phyloP scores from a whole-genome alignment of 306 rosid species.

The Quercus dentata region DNA sequence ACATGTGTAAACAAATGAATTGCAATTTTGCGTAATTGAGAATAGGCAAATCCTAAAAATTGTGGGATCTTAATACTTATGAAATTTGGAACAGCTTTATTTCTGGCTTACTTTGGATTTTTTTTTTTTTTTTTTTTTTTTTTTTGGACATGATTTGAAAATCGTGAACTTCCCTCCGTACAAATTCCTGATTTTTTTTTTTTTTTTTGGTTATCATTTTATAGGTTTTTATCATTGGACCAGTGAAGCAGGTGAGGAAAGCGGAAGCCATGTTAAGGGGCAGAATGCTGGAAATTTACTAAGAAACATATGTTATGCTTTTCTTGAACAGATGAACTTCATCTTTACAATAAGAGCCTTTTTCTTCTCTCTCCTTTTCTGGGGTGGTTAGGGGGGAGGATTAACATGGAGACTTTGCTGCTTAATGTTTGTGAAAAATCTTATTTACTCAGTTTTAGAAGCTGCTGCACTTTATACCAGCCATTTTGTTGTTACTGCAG shows the following conservation, averaged over 20 bases:
- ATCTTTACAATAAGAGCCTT: background rate
- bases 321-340: conserved; percentile 5
- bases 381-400: background rate
- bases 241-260: conserved; percentile 85
- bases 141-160: background rate
- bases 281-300: conserved; percentile 59
- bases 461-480: too few species aligned
- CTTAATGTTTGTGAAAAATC: background rate
- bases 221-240: conserved; percentile 90
- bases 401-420: background rate
- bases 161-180: background rate
- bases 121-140: too few species aligned
- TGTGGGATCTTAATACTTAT: background rate
- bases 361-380: too few species aligned
- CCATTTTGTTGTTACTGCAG: too few species aligned
- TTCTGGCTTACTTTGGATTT: too few species aligned
- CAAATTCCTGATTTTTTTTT: background rate
- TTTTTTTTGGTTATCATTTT: conserved; percentile 17
- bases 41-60: too few species aligned
- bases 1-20: too few species aligned
- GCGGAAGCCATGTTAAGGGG: conserved; percentile 97
- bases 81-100: too few species aligned
- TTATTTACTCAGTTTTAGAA: too few species aligned
- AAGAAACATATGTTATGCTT: conserved; percentile 11
- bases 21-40: too few species aligned